Percentiles rank a stretch among this genome's conserved stretches.
Conservation (phyloP, 2,329 filamentous ascomycete species). For the Colletotrichum falcatum region DNA sequence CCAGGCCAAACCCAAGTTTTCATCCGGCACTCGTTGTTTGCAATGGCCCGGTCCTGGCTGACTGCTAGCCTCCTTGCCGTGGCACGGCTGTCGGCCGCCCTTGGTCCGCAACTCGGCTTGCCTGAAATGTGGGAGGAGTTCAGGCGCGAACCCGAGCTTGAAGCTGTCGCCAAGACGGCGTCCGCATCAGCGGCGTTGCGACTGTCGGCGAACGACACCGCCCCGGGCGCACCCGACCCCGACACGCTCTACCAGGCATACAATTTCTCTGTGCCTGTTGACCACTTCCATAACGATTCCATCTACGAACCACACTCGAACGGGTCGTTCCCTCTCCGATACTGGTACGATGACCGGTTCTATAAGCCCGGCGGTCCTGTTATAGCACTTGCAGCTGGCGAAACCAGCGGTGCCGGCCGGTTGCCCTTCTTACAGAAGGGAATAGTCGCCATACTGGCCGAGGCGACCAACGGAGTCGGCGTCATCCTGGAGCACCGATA, state of each 20-base stretch:
- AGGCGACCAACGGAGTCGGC: slow-evolving; percentile 79
- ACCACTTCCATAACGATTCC: slow-evolving; percentile 86
- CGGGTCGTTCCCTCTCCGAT: slow-evolving; percentile 76
- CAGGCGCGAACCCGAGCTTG: not conserved
- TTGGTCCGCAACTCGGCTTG: slow-evolving; percentile 30
- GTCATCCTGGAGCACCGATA: slow-evolving; percentile 90
- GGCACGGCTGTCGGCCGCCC: slow-evolving; percentile 12
- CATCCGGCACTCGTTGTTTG: too few species aligned
- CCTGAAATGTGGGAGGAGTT: slow-evolving; percentile 26
- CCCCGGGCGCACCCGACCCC: slow-evolving; percentile 19
- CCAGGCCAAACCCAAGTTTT: not conserved
- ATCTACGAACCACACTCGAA: slow-evolving; percentile 81
- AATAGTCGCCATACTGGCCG: slow-evolving; percentile 76
- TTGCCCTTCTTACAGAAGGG: slow-evolving; percentile 82
- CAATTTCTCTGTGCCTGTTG: slow-evolving; percentile 67
- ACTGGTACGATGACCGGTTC: slow-evolving; percentile 84
- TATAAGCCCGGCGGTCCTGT: slow-evolving; percentile 85
- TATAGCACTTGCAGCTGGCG: slow-evolving; percentile 80
- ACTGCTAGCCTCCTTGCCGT: slow-evolving; percentile 18
- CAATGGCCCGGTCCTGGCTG: slow-evolving; percentile 10
- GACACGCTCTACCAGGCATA: slow-evolving; percentile 51
- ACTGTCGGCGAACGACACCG: not conserved
- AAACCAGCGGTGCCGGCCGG: slow-evolving; percentile 71
- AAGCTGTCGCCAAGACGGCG: not conserved
- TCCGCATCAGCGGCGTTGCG: not conserved